A percentile compares a stretch with the other conserved stretches of the same genome.
Conservation (phyloP, 108 stramenopile genomes). For the Stephanodiscus triporus region DNA sequence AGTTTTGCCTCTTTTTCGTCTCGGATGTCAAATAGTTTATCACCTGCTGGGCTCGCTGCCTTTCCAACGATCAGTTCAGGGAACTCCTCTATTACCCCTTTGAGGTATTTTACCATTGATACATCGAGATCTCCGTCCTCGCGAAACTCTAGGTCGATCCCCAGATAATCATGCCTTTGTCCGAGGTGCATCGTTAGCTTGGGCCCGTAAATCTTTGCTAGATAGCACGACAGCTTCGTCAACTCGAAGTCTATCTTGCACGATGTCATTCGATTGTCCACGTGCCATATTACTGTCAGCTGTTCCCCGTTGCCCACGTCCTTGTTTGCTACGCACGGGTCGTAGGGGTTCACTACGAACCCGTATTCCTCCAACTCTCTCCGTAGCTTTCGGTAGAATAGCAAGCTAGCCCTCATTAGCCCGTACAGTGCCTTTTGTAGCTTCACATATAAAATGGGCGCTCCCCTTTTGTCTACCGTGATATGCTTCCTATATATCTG, state of each 20-base stretch:
- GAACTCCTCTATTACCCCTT: too few species aligned
- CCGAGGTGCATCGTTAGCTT: constrained; percentile 27
- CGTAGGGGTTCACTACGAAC: constrained; percentile 28
- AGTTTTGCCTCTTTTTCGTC: neutral
- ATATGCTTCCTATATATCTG: constrained; percentile 26
- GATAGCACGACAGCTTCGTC: neutral
- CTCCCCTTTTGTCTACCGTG: neutral
- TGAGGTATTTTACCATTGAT: constrained; percentile 17
- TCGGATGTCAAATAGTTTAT: constrained; percentile 10
- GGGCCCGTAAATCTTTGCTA: constrained; percentile 8
- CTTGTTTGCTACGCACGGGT: constrained; percentile 22
- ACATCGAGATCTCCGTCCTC: neutral
- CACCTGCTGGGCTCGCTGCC: constrained; percentile 12
- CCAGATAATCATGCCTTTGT: constrained; percentile 49
- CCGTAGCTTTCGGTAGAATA: neutral
- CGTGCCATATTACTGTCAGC: constrained; percentile 52
- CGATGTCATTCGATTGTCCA: constrained; percentile 46
- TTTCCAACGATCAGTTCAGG: neutral
- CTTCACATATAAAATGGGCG: too few species aligned
- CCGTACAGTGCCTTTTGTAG: constrained; percentile 43
- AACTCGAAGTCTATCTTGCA: neutral
- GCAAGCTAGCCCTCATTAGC: neutral
- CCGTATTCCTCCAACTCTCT: too few species aligned
- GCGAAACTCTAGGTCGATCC: constrained; percentile 43
- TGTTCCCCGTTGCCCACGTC: constrained; percentile 1